These are phyloP conservation scores for Zymoseptoria brevis DNA, from an alignment of 2,329 filamentous ascomycete species.

Conservation along the genomic window DNA sequence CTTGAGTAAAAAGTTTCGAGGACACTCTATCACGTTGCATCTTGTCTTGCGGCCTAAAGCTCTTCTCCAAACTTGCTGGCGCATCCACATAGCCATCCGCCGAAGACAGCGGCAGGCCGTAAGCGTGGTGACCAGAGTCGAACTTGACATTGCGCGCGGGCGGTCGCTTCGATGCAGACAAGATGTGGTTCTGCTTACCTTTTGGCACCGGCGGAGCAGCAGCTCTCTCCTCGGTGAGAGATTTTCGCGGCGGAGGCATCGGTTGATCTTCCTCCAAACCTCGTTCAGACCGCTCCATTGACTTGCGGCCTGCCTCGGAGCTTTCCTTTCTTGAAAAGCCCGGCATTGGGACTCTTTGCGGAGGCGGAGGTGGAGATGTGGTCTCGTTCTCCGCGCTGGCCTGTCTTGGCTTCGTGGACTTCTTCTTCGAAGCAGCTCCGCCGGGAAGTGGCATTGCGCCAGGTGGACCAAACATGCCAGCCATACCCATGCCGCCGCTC, in stretches of 20 bases:
- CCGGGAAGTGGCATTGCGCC: constrained; percentile 56
- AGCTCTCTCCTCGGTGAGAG: constrained; percentile 30
- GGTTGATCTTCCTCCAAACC: constrained; percentile 39
- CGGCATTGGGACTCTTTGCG: constrained; percentile 38
- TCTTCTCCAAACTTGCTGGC: constrained; percentile 1
- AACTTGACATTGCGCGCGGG: constrained; percentile 5
- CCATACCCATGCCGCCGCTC: constrained; percentile 95
- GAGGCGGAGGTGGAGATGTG: constrained; percentile 13
- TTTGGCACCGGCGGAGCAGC: constrained; percentile 40
- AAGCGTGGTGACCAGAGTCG: constrained; percentile 2
- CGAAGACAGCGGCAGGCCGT: constrained; percentile 5
- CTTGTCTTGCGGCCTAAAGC: constrained; percentile 6
- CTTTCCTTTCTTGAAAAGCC: constrained; percentile 57
- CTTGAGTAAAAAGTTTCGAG: not conserved
- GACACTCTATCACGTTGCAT: not conserved
- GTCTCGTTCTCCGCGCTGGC: constrained; percentile 29
- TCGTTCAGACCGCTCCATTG: constrained; percentile 42
- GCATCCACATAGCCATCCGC: constrained; percentile 7
- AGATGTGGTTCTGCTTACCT: constrained; percentile 37
- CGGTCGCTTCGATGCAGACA: constrained; percentile 4
- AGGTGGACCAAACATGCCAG: constrained; percentile 78
- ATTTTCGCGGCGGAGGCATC: constrained; percentile 35
- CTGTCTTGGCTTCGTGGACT: constrained; percentile 33
- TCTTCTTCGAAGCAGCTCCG: constrained; percentile 43
- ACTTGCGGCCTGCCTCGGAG: constrained; percentile 38